Percentiles rank a stretch among this genome's conserved stretches.
Evolutionary conservation across 345 rosid species (phyloP).

Genomic region (Garcia nutans): DNA sequence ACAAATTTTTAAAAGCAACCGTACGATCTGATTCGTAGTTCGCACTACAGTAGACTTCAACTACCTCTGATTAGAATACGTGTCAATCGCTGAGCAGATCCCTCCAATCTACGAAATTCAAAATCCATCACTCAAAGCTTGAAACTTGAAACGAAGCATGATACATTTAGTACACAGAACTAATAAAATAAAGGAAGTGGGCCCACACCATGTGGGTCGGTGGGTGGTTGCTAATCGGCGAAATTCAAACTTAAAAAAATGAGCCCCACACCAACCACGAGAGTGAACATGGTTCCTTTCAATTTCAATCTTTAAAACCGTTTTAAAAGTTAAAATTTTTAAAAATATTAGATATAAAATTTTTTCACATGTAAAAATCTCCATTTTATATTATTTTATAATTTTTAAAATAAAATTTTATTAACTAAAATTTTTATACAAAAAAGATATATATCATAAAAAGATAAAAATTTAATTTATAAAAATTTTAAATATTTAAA

Average conservation of each 20-base stretch:
- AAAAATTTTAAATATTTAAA: too few species aligned
- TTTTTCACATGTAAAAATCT: too few species aligned
- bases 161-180: not conserved
- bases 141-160: too few species aligned
- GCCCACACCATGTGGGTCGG: conserved; percentile 35
- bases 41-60: not conserved
- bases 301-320: too few species aligned
- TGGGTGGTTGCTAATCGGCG: not conserved
- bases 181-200: not conserved
- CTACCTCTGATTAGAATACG: not conserved
- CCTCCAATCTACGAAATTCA: conserved; percentile 34
- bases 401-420: too few species aligned
- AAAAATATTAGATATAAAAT: too few species aligned
- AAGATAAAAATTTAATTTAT: too few species aligned
- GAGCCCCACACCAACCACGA: conserved; percentile 4
- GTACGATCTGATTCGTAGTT: conserved; percentile 6
- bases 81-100: not conserved
- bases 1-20: not conserved
- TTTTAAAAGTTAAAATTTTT: too few species aligned
- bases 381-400: too few species aligned
- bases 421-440: too few species aligned
- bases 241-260: not conserved
- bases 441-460: too few species aligned
- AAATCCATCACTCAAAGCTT: not conserved
- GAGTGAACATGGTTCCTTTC: too few species aligned